Conservation (phyloP, 352 stramenopile genomes). For the Pythium guiyangense region DNA sequence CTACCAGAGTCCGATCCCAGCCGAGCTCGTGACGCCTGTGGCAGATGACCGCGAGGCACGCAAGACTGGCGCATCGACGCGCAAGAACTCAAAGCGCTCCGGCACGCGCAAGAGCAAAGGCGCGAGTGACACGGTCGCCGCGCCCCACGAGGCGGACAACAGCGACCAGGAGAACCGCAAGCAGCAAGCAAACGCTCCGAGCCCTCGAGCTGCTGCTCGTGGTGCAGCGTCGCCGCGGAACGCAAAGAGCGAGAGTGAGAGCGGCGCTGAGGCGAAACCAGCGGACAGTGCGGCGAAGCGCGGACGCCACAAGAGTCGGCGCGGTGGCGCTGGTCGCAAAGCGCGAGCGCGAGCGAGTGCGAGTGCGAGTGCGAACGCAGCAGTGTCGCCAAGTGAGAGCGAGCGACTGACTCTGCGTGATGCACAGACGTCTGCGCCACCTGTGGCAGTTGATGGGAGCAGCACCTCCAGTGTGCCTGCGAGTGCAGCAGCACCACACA, state of each 20-base stretch:
- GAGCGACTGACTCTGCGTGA: slow-evolving; percentile 1
- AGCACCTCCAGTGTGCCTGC: not conserved
- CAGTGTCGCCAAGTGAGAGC: not conserved
- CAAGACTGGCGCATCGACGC: slow-evolving; percentile 3
- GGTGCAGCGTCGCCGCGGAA: no score
- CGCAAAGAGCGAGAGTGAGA: not conserved
- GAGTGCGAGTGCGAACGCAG: slow-evolving; percentile 11
- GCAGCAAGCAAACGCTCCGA: no score
- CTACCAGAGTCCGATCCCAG: slow-evolving; percentile 71
- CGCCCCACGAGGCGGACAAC: no score
- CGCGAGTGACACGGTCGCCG: slow-evolving; percentile 5
- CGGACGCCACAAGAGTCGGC: slow-evolving; percentile 17
- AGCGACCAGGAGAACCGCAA: no score
- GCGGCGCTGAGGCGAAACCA: slow-evolving; percentile 4
- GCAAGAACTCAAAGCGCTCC: slow-evolving; percentile 19
- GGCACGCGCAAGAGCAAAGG: slow-evolving; percentile 11
- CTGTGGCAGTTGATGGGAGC: not conserved
- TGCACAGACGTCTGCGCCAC: not conserved
- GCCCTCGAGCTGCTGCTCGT: no score
- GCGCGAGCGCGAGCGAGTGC: no score
- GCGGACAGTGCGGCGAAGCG: slow-evolving; percentile 1
- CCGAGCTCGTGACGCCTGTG: slow-evolving; percentile 39
- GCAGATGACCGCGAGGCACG: slow-evolving; percentile 24
- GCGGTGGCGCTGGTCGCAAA: slow-evolving; percentile 12
- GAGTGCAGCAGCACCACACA: slow-evolving; percentile 3